phyloP scores from a whole-genome alignment of 2,329 filamentous ascomycete species.

The Hawksworthiomyces lignivorus region DNA sequence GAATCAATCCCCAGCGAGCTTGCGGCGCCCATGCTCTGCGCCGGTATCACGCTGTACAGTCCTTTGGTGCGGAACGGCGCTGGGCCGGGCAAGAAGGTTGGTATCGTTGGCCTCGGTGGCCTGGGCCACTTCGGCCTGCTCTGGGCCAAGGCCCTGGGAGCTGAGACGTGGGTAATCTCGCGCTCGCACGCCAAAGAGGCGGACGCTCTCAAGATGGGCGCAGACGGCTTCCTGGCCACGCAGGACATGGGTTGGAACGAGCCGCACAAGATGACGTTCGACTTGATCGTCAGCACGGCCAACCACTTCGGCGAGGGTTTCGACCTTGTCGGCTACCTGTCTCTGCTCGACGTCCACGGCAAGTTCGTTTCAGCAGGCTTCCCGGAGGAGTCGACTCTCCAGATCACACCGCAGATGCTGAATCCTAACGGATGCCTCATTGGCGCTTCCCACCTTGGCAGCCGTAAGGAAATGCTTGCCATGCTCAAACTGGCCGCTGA shows the following conservation, averaged over 20 bases:
- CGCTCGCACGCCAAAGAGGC: constrained; percentile 50
- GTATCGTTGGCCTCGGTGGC: constrained; percentile 63
- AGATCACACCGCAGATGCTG: constrained; percentile 66
- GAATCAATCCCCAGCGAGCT: constrained; percentile 54
- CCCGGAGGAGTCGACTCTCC: constrained; percentile 65
- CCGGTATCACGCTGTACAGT: constrained; percentile 70
- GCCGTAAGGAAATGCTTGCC: constrained; percentile 58
- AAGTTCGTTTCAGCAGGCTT: constrained; percentile 72
- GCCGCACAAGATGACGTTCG: constrained; percentile 55
- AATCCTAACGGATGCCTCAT: constrained; percentile 66
- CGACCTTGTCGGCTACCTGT: constrained; percentile 63
- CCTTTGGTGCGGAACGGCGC: constrained; percentile 68
- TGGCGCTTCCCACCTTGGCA: constrained; percentile 62
- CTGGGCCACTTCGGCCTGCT: constrained; percentile 63
- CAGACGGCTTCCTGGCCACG: constrained; percentile 51
- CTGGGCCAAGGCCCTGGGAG: constrained; percentile 58
- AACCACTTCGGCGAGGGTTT: constrained; percentile 60
- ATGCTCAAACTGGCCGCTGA: constrained; percentile 65
- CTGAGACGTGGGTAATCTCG: constrained; percentile 53
- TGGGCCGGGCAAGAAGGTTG: constrained; percentile 71
- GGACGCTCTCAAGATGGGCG: constrained; percentile 50
- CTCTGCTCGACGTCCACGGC: constrained; percentile 71
- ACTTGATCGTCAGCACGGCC: constrained; percentile 68
- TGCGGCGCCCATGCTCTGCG: constrained; percentile 76
- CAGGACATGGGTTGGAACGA: constrained; percentile 48